Evolutionary conservation across 1,284 basidiomycete species (phyloP), one percentile per base, ranked within the genome.

Genomic region (Leucoagaricus sp.): DNA sequence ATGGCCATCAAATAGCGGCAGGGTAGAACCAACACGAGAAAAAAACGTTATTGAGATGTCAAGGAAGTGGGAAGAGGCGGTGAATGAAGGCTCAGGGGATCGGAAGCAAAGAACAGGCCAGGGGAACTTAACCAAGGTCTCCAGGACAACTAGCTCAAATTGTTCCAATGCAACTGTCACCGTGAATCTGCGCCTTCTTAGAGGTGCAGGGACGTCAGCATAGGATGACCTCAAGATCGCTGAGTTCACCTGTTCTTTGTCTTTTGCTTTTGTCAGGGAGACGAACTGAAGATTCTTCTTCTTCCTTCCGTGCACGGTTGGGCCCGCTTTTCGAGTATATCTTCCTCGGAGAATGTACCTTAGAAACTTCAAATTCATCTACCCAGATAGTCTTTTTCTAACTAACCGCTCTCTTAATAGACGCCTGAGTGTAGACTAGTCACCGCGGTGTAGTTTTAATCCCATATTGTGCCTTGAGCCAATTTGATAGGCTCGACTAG

Each of bases 401-500:
- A 5, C 23, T 44, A 21, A 44, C 42, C 10, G 17, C 42, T 26
- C 5, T 23, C 19, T 44, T 44, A 6, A 44, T 44, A 23, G 42
- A 23, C 13, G 17, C 42, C 5, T 15, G 42, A 44, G 42, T 44
- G 17, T 44, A 44, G 13, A 44, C 23, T 19, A 44, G 10, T 26
- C 42, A 15, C 19, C 42, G 42, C 5, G 42, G 42, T 15, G 42
- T 19, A 21, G 7, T 6, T 19, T 44, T 44, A 15, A 44, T 19
- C 5, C 42, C 42, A 44, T 44, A 44, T 15, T 19, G 42, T 19
- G 42, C 19, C 19, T 44, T 44, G 17, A 44, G 42, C 42, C 21
- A 44, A 15, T 6, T 19, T 42, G 21, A 65, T 62, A 26, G 60
- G 59, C 33, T 47, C 54, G 23, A 49, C 51, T 29, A 64, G 28